Evolutionary conservation across 2,329 filamentous ascomycete species (phyloP).

Genomic region (Fusarium hostae): DNA sequence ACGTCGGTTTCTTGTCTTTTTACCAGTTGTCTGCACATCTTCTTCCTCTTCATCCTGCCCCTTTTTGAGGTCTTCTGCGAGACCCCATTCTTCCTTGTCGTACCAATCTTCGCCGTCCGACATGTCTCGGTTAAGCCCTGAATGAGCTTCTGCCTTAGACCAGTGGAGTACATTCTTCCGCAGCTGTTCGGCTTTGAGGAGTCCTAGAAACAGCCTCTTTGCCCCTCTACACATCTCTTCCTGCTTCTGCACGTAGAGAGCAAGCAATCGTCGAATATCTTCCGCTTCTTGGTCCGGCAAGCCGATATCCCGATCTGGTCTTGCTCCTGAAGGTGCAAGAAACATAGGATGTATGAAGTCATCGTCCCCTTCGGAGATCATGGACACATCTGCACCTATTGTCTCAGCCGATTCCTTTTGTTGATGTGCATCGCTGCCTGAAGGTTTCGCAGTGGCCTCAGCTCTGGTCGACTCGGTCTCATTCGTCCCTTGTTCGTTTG

Average conservation of each 20-base stretch:
- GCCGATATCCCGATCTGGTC: slow-evolving; percentile 75
- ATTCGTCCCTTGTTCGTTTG: slow-evolving; percentile 2
- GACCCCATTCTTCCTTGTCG: slow-evolving; percentile 81
- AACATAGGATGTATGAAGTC: slow-evolving; percentile 81
- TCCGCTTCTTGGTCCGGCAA: slow-evolving; percentile 80
- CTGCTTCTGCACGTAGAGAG: slow-evolving; percentile 85
- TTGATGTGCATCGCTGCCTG: slow-evolving; percentile 2
- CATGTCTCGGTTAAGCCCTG: slow-evolving; percentile 74
- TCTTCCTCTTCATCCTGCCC: slow-evolving; percentile 87
- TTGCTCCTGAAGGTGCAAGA: slow-evolving; percentile 68
- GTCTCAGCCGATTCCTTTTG: slow-evolving; percentile 18
- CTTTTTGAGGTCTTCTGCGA: slow-evolving; percentile 81
- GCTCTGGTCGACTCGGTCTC: neutral
- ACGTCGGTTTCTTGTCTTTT: slow-evolving; percentile 70
- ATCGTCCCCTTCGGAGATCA: slow-evolving; percentile 47
- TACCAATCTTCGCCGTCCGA: slow-evolving; percentile 93
- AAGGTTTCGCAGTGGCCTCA: slow-evolving; percentile 2
- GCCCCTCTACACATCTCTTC: slow-evolving; percentile 82
- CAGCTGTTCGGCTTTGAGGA: slow-evolving; percentile 78
- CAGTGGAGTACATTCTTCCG: slow-evolving; percentile 77
- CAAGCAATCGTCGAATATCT: slow-evolving; percentile 77
- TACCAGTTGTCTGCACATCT: slow-evolving; percentile 68
- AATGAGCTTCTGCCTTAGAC: slow-evolving; percentile 82
- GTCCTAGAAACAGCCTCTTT: slow-evolving; percentile 73
- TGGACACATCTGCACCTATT: slow-evolving; percentile 7